Evolutionary conservation across 768 basidiomycete species (phyloP).

Genomic region (Lentinula guzmanii): DNA sequence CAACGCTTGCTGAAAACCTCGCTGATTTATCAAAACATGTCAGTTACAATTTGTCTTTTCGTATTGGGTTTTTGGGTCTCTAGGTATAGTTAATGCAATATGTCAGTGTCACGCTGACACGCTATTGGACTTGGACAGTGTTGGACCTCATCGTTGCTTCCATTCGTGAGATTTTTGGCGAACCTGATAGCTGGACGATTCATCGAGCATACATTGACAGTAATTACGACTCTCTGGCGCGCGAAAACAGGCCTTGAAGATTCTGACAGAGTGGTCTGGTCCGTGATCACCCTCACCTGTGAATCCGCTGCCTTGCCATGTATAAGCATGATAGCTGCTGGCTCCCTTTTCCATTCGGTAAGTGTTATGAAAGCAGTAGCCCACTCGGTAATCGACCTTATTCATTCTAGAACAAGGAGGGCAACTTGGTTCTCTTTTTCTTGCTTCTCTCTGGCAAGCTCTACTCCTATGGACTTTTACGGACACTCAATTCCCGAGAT

Average conservation of each 20-base stretch:
- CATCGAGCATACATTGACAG: constrained; percentile 16
- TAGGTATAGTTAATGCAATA: constrained; percentile 21
- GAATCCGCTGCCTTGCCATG: constrained; percentile 29
- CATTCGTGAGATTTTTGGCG: constrained; percentile 23
- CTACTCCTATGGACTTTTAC: constrained; percentile 31
- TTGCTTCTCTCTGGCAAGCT: constrained; percentile 45
- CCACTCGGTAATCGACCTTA: not conserved
- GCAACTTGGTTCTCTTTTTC: constrained; percentile 42
- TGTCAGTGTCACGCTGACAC: not conserved
- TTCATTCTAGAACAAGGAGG: constrained; percentile 3
- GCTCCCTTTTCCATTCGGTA: constrained; percentile 27
- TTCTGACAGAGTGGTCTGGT: constrained; percentile 25
- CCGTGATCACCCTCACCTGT: constrained; percentile 25
- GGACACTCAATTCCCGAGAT: constrained; percentile 19
- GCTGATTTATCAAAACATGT: not conserved
- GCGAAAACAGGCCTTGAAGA: constrained; percentile 27
- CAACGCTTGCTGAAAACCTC: not conserved
- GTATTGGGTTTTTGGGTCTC: constrained; percentile 38
- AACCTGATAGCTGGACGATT: not conserved
- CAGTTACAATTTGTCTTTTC: constrained; percentile 21
- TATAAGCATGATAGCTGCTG: constrained; percentile 23
- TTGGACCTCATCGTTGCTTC: constrained; percentile 33
- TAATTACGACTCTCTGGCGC: constrained; percentile 34
- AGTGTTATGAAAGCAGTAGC: constrained; percentile 5
- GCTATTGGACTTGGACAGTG: constrained; percentile 15